These are phyloP conservation scores for Dysphania ambrosioides DNA, from an alignment of 148 eudicot genomes.

Conservation along the genomic window DNA sequence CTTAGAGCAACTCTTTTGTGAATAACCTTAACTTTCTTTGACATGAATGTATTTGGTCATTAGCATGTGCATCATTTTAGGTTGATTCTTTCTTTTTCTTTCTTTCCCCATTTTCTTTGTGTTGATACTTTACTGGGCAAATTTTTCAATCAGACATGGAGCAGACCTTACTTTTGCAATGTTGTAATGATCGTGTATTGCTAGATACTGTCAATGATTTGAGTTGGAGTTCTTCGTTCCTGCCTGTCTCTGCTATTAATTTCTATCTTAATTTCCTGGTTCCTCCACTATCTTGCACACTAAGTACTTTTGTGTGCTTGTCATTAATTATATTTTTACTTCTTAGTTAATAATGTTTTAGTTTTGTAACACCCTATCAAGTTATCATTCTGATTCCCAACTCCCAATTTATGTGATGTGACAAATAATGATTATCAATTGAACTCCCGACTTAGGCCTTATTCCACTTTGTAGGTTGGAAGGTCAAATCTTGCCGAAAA, in stretches of 20 bases:
- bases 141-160: neutral
- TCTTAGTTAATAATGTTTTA: neutral
- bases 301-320: neutral
- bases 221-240: slow-evolving; percentile 1
- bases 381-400: neutral
- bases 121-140: neutral
- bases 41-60: neutral
- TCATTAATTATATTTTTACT: neutral
- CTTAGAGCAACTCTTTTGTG: neutral
- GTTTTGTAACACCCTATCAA: neutral
- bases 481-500: neutral
- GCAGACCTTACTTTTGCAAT: neutral
- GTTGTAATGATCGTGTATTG: neutral
- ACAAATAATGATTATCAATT: neutral
- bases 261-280: neutral
- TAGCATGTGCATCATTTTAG: neutral
- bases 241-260: neutral
- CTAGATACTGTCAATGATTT: neutral
- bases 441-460: neutral
- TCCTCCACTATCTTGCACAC: neutral
- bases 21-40: neutral
- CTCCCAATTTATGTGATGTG: neutral
- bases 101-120: neutral
- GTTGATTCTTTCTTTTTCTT: neutral
- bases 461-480: neutral